A percentile compares a stretch with the other conserved stretches of the same genome.
Evolutionary conservation across 345 rosid species (phyloP).

Genomic region (Rhizophora mangle): DNA sequence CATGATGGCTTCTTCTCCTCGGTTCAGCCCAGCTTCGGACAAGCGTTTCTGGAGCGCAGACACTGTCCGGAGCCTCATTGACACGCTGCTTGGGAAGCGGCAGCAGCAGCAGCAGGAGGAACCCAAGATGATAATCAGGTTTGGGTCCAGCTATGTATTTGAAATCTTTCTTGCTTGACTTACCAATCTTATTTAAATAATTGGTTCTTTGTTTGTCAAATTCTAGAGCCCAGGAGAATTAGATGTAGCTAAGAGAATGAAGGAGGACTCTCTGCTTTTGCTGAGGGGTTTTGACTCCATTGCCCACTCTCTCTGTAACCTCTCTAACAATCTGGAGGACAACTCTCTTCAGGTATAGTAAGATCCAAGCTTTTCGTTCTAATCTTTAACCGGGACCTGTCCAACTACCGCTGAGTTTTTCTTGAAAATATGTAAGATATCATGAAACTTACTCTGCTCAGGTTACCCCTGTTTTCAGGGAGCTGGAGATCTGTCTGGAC

Average conservation of each 20-base stretch:
- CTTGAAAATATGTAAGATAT: not conserved
- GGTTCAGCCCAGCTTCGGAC: conserved; percentile 43
- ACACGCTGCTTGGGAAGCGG: conserved; percentile 37
- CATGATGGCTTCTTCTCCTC: conserved; percentile 27
- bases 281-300: conserved; percentile 87
- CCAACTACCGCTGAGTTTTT: too few species aligned
- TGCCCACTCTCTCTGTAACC: conserved; percentile 64
- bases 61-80: conserved; percentile 33
- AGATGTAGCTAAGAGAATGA: conserved; percentile 49
- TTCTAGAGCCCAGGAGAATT: conserved; percentile 23
- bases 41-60: conserved; percentile 52
- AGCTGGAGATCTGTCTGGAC: conserved; percentile 72
- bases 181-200: not conserved
- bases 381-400: not conserved
- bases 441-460: not conserved
- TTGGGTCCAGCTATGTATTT: conserved; percentile 7
- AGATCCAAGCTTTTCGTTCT: not conserved
- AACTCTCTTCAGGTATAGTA: conserved; percentile 75
- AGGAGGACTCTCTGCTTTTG: conserved; percentile 79
- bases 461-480: conserved; percentile 43
- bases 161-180: too few species aligned
- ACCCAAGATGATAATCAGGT: conserved; percentile 18
- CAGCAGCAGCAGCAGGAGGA: conserved; percentile 3
- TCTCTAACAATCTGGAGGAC: conserved; percentile 61
- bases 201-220: not conserved